Evolutionary conservation across 2,329 filamentous ascomycete genomes (phyloP).

Genomic region (Epichloe sp.): DNA sequence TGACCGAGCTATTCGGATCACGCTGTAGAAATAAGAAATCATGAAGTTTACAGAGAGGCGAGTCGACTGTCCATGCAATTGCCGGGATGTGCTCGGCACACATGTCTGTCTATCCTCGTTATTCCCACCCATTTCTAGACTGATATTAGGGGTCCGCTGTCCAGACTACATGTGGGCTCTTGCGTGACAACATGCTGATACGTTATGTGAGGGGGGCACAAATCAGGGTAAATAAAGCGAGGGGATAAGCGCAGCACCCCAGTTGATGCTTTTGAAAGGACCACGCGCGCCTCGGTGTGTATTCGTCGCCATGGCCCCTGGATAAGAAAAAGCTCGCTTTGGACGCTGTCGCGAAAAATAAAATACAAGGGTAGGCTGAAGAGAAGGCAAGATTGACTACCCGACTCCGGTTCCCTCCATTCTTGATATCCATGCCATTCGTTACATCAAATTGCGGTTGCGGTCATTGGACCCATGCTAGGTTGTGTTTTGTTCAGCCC

Average conservation of each 20-base stretch:
- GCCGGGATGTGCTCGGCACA: no score
- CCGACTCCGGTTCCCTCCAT: not conserved
- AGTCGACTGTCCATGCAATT: no score
- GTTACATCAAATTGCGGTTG: not conserved
- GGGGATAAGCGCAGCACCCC: not conserved
- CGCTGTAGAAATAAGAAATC: no score
- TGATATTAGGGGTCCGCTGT: no score
- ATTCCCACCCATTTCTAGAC: no score
- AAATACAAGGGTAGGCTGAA: not conserved
- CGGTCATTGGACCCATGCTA: not conserved
- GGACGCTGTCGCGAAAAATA: not conserved
- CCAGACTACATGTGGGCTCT: no score
- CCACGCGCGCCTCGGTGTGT: not conserved
- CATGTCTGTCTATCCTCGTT: no score
- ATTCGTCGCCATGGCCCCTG: not conserved
- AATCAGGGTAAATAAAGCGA: no score
- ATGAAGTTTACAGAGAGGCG: no score
- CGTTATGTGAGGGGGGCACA: no score
- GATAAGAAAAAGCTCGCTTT: not conserved
- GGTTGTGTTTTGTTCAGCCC: not conserved
- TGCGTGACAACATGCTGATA: no score
- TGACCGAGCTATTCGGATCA: no score
- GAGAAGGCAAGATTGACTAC: not conserved
- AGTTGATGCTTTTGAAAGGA: not conserved
- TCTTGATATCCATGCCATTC: not conserved